phyloP scores from a whole-genome alignment of 1,284 basidiomycete genomes.

The Malassezia furfur region DNA sequence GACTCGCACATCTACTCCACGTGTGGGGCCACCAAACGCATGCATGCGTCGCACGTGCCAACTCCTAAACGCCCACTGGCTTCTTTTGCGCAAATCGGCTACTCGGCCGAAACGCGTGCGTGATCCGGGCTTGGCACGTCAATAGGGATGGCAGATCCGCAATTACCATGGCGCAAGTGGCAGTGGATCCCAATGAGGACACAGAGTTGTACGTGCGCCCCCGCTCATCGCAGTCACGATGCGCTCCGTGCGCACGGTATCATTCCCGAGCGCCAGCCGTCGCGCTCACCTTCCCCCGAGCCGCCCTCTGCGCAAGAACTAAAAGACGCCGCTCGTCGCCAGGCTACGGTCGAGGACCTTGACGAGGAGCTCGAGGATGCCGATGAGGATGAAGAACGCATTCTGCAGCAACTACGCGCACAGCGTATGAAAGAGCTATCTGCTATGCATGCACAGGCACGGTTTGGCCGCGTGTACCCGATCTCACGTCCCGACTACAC shows the following conservation, averaged over 20 bases:
- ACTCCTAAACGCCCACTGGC: too few relatives aligned
- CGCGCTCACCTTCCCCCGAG: constrained; percentile 43
- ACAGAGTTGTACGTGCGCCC: constrained; percentile 33
- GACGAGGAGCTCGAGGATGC: constrained; percentile 32
- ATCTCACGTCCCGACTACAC: constrained; percentile 90
- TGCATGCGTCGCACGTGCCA: background rate
- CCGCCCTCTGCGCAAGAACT: constrained; percentile 24
- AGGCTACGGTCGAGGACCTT: constrained; percentile 30
- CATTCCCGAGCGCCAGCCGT: constrained; percentile 42
- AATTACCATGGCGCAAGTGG: constrained; percentile 24
- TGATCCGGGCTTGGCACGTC: too few relatives aligned
- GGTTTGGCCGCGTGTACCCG: constrained; percentile 75
- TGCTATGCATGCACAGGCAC: constrained; percentile 57
- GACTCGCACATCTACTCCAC: background rate
- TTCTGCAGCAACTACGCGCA: constrained; percentile 62
- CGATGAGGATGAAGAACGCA: constrained; percentile 63
- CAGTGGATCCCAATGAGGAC: constrained; percentile 34
- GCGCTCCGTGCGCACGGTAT: constrained; percentile 43
- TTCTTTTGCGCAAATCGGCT: background rate
- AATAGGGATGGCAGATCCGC: background rate
- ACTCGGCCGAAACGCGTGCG: too few relatives aligned
- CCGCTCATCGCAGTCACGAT: constrained; percentile 27
- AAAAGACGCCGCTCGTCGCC: constrained; percentile 23
- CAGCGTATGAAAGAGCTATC: constrained; percentile 63
- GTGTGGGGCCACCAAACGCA: background rate